Evolutionary conservation across 2,329 filamentous ascomycete species (phyloP).

Genomic region (Claviceps cyperi): DNA sequence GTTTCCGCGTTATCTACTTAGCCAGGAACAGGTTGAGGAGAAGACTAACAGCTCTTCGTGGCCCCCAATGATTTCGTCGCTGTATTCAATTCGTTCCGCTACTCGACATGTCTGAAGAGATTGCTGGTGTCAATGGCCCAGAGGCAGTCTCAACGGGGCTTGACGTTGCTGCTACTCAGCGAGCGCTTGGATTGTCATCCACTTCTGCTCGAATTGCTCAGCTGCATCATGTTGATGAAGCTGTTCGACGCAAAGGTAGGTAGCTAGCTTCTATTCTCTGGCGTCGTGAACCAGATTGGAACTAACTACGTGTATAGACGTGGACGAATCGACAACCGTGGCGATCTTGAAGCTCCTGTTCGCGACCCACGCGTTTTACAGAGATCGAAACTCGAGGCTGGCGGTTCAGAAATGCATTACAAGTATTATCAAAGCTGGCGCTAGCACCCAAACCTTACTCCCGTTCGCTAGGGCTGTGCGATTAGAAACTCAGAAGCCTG

Average conservation of each 20-base stretch:
- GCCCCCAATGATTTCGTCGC: conserved; percentile 21
- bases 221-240: conserved; percentile 42
- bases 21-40: background rate
- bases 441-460: conserved; percentile 41
- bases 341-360: conserved; percentile 61
- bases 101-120: conserved; percentile 22
- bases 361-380: conserved; percentile 74
- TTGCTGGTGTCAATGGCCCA: conserved; percentile 27
- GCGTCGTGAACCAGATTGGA: conserved; percentile 11
- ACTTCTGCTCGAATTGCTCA: conserved; percentile 40
- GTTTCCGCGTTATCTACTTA: background rate
- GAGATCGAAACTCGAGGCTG: conserved; percentile 69
- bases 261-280: background rate
- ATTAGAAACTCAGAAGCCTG: conserved; percentile 59
- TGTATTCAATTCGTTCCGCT: conserved; percentile 9
- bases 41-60: conserved; percentile 4
- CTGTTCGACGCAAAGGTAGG: conserved; percentile 21
- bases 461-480: conserved; percentile 53
- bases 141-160: conserved; percentile 22
- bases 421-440: conserved; percentile 45
- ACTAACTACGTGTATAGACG: conserved; percentile 15
- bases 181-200: conserved; percentile 46
- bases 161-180: conserved; percentile 34
- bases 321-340: conserved; percentile 34
- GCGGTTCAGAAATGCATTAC: conserved; percentile 71